Evolutionary conservation across 805 yeast genomes (phyloP).

Genomic region (Saturnispora diversa): DNA sequence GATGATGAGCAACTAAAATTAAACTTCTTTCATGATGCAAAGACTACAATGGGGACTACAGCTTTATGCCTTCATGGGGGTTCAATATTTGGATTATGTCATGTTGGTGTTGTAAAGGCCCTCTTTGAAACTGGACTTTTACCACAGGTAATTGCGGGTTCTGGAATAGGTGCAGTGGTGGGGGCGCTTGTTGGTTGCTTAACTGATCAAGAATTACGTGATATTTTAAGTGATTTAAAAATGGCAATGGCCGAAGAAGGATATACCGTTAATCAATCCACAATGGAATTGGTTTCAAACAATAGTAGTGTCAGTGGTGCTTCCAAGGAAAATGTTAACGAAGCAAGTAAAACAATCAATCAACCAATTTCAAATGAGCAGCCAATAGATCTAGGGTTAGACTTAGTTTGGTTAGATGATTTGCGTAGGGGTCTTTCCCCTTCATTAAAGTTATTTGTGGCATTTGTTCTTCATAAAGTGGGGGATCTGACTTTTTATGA

Average conservation of each 20-base stretch:
- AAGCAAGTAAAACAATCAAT: conserved; percentile 20
- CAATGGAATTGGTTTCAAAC: conserved; percentile 35
- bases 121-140: conserved; percentile 65
- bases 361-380: neutral
- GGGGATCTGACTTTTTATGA: conserved; percentile 91
- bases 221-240: conserved; percentile 35
- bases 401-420: conserved; percentile 13
- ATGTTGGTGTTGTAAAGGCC: conserved; percentile 84
- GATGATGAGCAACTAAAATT: conserved; percentile 44
- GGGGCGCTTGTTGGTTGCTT: conserved; percentile 79
- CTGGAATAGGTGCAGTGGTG: conserved; percentile 89
- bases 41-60: conserved; percentile 83
- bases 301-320: too few relatives aligned
- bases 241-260: conserved; percentile 27
- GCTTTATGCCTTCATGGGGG: conserved; percentile 93
- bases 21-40: conserved; percentile 77
- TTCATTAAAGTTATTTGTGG: conserved; percentile 71
- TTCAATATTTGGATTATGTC: conserved; percentile 87
- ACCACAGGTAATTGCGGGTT: conserved; percentile 83
- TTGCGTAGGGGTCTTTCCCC: conserved; percentile 63
- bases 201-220: conserved; percentile 53
- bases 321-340: conserved; percentile 20
- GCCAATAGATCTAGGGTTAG: conserved; percentile 6
- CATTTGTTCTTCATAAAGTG: conserved; percentile 64
- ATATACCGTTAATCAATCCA: conserved; percentile 22